Evolutionary conservation across 768 basidiomycete species (phyloP).

Genomic region (Paxillus rubicundulus): DNA sequence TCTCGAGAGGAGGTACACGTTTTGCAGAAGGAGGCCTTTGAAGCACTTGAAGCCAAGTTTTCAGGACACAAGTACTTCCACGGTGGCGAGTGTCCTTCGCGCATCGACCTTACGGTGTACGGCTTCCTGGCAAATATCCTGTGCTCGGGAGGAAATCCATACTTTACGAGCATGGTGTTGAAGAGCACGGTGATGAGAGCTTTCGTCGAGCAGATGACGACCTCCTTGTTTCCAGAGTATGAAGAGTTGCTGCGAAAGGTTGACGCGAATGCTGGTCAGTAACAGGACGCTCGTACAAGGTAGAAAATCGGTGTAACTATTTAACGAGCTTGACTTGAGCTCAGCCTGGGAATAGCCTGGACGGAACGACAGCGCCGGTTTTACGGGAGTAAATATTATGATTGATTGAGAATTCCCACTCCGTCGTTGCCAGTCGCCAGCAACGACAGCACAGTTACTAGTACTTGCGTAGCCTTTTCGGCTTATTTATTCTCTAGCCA

Average conservation of each 20-base stretch:
- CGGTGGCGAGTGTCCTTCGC: conserved; percentile 23
- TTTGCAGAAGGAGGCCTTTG: conserved; percentile 29
- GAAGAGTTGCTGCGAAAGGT: conserved; percentile 12
- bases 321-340: no score
- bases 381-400: not conserved
- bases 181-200: conserved; percentile 14
- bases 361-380: no score
- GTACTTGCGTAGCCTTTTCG: not conserved
- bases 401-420: not conserved
- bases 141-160: conserved; percentile 21
- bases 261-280: not conserved
- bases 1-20: conserved; percentile 31
- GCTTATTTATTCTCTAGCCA: not conserved
- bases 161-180: conserved; percentile 24
- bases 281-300: no score
- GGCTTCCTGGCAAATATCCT: conserved; percentile 33
- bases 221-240: conserved; percentile 29
- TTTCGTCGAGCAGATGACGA: conserved; percentile 26
- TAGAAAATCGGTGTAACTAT: no score
- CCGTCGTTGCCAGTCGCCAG: not conserved
- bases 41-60: conserved; percentile 30
- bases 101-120: conserved; percentile 29
- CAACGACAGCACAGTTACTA: not conserved
- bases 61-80: conserved; percentile 25
- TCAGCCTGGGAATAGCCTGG: no score